Conservation (phyloP, 306 rosid species). For the Sicyos baderoa region DNA sequence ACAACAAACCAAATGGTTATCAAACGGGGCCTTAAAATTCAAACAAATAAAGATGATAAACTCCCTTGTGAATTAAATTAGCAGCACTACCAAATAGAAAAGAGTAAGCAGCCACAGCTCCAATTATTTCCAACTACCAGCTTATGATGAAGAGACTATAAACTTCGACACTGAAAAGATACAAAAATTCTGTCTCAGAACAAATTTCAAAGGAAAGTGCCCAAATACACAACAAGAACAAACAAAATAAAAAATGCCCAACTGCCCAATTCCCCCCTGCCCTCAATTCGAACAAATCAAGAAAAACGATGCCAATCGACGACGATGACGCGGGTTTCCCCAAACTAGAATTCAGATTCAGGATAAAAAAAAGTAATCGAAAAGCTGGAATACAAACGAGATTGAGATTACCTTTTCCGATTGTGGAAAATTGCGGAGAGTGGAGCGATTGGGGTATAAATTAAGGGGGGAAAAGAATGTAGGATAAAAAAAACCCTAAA, state of each 20-base stretch:
- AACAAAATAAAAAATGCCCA: not conserved
- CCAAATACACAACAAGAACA: too few species aligned
- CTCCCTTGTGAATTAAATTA: not conserved
- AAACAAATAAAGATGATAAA: not conserved
- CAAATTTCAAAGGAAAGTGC: not conserved
- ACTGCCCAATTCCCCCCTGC: not conserved
- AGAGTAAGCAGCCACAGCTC: not conserved
- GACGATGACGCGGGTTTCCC: not conserved
- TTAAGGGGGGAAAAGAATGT: not conserved
- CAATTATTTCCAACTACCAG: not conserved
- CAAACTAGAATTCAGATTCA: slow-evolving; percentile 3
- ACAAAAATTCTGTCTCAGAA: not conserved
- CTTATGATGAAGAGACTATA: not conserved
- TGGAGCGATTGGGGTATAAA: not conserved
- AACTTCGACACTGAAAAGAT: not conserved
- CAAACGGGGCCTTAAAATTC: too few species aligned
- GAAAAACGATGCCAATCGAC: too few species aligned
- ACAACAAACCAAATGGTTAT: too few species aligned
- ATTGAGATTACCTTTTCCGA: too few species aligned
- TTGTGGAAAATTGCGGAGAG: not conserved
- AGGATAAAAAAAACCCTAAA: not conserved
- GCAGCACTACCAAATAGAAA: not conserved
- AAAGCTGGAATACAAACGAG: too few species aligned
- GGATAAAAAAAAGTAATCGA: too few species aligned
- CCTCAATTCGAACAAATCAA: not conserved